Conservation (phyloP, 1,139 yeast genomes). For the Yamadazyma buinensis region DNA sequence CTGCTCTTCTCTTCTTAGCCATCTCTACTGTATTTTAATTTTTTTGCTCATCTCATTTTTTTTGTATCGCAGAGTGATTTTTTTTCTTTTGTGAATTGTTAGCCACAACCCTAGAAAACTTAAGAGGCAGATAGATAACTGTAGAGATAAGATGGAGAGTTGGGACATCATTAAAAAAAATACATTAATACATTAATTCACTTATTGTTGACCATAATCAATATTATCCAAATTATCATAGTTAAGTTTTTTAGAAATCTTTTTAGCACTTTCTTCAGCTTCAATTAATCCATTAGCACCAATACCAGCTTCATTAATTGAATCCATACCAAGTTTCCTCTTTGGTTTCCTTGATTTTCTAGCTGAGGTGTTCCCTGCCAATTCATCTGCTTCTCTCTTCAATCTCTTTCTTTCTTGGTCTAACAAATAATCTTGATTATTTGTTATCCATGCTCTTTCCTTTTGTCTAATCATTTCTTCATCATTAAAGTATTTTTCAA, state of each 20-base stretch:
- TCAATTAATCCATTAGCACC: conserved; percentile 42
- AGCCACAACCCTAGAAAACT: no score
- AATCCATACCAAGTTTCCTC: conserved; percentile 15
- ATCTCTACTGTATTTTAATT: conserved; percentile 29
- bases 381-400: conserved; percentile 81
- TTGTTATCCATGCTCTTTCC: conserved; percentile 86
- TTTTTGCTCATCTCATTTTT: conserved; percentile 3
- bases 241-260: conserved; percentile 79
- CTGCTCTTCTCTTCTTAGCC: conserved; percentile 90
- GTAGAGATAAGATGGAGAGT: no score
- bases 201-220: conserved; percentile 11
- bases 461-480: conserved; percentile 58
- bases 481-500: conserved; percentile 62
- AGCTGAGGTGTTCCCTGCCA: conserved; percentile 68
- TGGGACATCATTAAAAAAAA: no score
- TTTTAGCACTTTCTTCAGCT: conserved; percentile 73
- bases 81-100: no score
- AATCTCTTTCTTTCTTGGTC: conserved; percentile 84
- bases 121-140: no score
- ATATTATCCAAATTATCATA: conserved; percentile 64
- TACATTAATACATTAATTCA: no score
- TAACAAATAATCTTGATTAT: conserved; percentile 78
- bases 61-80: neutral
- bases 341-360: conserved; percentile 37
- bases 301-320: conserved; percentile 30